These are phyloP conservation scores for Bipolaris bicolor DNA, from an alignment of 2,329 filamentous ascomycete genomes.

Conservation along the genomic window DNA sequence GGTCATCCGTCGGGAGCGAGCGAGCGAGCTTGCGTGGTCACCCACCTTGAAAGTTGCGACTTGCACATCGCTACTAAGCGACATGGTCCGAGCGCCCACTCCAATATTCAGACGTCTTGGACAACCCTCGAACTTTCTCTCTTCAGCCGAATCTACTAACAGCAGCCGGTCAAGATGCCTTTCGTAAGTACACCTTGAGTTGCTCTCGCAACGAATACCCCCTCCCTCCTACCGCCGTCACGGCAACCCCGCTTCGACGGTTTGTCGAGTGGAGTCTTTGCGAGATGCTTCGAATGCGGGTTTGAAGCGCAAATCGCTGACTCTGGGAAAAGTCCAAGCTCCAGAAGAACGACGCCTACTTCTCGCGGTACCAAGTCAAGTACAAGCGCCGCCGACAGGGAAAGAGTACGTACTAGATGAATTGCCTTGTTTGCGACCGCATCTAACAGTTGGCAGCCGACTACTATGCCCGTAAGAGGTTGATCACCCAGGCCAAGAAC, in stretches of 20 bases:
- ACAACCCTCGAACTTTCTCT: conserved; percentile 31
- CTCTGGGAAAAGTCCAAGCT: conserved; percentile 90
- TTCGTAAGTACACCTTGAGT: conserved; percentile 53
- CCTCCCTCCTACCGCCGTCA: conserved; percentile 22
- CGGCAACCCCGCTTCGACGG: conserved; percentile 37
- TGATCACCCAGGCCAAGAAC: conserved; percentile 99
- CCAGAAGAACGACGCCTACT: conserved; percentile 98
- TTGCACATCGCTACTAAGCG: conserved; percentile 24
- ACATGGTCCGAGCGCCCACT: conserved; percentile 18
- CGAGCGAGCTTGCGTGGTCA: conserved; percentile 12
- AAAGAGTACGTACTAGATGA: conserved; percentile 80
- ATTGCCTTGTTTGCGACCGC: not conserved
- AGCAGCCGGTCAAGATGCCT: conserved; percentile 52
- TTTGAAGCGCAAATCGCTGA: conserved; percentile 99
- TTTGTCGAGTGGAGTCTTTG: conserved; percentile 46
- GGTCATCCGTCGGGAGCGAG: conserved; percentile 9
- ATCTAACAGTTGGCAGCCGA: conserved; percentile 75
- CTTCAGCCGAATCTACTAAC: conserved; percentile 36
- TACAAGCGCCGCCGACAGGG: conserved; percentile 95
- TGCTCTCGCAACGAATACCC: conserved; percentile 11
- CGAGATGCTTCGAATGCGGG: conserved; percentile 92
- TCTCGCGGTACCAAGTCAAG: conserved; percentile 99
- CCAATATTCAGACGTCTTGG: conserved; percentile 11
- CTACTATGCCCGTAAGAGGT: conserved; percentile 99
- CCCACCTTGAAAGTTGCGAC: conserved; percentile 16